A percentile compares a stretch with the other conserved stretches of the same genome.
Conservation (phyloP, 2,329 filamentous ascomycete species). For the Alternaria brassicae region DNA sequence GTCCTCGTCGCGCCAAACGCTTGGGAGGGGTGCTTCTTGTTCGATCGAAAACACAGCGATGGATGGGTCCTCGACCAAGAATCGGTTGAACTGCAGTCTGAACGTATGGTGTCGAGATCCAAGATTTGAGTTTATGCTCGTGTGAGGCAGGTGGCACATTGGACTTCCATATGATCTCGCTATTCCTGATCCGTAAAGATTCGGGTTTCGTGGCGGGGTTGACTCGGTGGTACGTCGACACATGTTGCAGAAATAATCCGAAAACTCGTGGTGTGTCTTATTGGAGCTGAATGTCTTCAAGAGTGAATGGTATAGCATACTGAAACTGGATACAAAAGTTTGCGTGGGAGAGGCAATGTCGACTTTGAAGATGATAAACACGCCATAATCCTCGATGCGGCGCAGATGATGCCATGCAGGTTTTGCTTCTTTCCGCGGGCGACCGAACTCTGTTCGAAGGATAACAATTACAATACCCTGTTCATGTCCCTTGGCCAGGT, state of each 20-base stretch:
- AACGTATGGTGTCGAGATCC: conserved; percentile 4
- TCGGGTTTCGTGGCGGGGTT: neutral
- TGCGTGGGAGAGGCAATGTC: neutral
- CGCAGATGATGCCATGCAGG: conserved; percentile 1
- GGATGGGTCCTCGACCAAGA: conserved; percentile 16
- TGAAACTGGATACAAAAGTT: neutral
- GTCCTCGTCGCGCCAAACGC: conserved; percentile 3
- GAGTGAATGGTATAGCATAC: neutral
- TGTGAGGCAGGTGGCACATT: conserved; percentile 15
- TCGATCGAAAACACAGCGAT: conserved; percentile 18
- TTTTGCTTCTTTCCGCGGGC: neutral
- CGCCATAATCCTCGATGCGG: neutral
- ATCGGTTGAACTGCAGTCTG: conserved; percentile 14
- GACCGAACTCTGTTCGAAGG: neutral
- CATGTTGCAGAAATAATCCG: neutral
- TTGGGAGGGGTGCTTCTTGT: conserved; percentile 11
- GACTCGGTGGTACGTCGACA: neutral
- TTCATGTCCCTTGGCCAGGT: neutral
- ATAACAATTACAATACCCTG: neutral
- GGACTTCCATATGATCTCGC: neutral
- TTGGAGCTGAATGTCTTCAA: neutral
- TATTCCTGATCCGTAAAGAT: conserved; percentile 3
- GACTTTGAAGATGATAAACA: neutral
- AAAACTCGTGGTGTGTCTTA: neutral
- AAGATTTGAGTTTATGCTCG: conserved; percentile 15